These are phyloP conservation scores for Endoconidiophora laricicola DNA, from an alignment of 2,329 filamentous ascomycete species.

Conservation along the genomic window DNA sequence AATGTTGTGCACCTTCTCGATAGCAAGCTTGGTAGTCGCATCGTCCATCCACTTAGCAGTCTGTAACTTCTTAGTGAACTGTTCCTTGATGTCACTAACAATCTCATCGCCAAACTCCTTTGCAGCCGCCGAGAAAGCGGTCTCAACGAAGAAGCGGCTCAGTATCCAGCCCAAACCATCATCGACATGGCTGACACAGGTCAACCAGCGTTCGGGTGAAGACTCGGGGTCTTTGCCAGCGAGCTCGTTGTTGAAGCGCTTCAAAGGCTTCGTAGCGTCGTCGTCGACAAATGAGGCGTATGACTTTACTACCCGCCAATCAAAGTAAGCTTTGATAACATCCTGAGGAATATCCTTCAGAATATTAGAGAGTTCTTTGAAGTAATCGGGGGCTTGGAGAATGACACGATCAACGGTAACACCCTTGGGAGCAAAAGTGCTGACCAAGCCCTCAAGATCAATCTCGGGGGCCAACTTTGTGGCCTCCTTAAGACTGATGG, in stretches of 20 bases:
- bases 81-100: conserved; percentile 51
- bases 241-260: conserved; percentile 42
- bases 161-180: conserved; percentile 47
- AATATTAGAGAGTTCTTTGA: conserved; percentile 39
- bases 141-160: conserved; percentile 54
- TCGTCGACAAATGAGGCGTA: conserved; percentile 39
- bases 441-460: conserved; percentile 34
- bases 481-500: conserved; percentile 38
- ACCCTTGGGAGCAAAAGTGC: conserved; percentile 23
- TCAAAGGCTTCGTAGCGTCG: conserved; percentile 41
- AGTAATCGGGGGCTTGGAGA: conserved; percentile 41
- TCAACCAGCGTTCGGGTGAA: conserved; percentile 48
- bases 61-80: conserved; percentile 44
- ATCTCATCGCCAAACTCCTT: conserved; percentile 52
- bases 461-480: conserved; percentile 39
- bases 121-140: conserved; percentile 48
- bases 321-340: conserved; percentile 42
- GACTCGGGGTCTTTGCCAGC: conserved; percentile 45
- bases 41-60: conserved; percentile 48
- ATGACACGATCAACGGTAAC: conserved; percentile 32
- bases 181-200: conserved; percentile 42
- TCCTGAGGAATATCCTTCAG: conserved; percentile 36
- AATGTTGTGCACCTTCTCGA: conserved; percentile 50
- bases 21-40: conserved; percentile 39
- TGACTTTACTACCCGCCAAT: conserved; percentile 44